Evolutionary conservation across 108 stramenopile genomes (phyloP).

Genomic region (Stephanodiscus minutulus): DNA sequence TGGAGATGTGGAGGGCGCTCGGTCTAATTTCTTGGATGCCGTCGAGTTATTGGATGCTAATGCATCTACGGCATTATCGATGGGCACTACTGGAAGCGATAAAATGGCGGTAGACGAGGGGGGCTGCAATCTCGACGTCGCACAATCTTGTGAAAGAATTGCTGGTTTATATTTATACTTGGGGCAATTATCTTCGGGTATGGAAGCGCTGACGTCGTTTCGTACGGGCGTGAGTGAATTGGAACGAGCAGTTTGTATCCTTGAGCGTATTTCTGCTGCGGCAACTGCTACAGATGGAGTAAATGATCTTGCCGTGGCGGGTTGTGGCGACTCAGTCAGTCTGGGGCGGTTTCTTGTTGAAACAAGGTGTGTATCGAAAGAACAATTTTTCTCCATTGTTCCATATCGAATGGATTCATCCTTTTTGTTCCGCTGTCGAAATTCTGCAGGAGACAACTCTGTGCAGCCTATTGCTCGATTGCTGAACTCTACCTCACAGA

Average conservation of each 20-base stretch:
- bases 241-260: slow-evolving; percentile 40
- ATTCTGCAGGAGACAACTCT: slow-evolving; percentile 59
- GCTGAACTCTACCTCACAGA: slow-evolving; percentile 90
- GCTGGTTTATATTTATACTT: slow-evolving; percentile 75
- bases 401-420: background rate
- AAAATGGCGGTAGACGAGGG: slow-evolving; percentile 25
- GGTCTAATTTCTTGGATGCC: slow-evolving; percentile 65
- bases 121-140: slow-evolving; percentile 17
- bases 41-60: slow-evolving; percentile 49
- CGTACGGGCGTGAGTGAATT: slow-evolving; percentile 59
- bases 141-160: slow-evolving; percentile 43
- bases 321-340: slow-evolving; percentile 26
- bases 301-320: slow-evolving; percentile 18
- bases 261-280: slow-evolving; percentile 16
- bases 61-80: background rate
- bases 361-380: slow-evolving; percentile 28
- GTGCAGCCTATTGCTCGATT: slow-evolving; percentile 76
- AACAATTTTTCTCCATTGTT: background rate
- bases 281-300: slow-evolving; percentile 22
- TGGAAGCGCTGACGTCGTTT: slow-evolving; percentile 73
- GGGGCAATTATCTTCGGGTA: slow-evolving; percentile 72
- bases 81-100: background rate
- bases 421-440: background rate
- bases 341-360: slow-evolving; percentile 32
- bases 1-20: slow-evolving; percentile 70